Evolutionary conservation across 2,329 filamentous ascomycete species (phyloP).

Genomic region (Penicillium sp.): DNA sequence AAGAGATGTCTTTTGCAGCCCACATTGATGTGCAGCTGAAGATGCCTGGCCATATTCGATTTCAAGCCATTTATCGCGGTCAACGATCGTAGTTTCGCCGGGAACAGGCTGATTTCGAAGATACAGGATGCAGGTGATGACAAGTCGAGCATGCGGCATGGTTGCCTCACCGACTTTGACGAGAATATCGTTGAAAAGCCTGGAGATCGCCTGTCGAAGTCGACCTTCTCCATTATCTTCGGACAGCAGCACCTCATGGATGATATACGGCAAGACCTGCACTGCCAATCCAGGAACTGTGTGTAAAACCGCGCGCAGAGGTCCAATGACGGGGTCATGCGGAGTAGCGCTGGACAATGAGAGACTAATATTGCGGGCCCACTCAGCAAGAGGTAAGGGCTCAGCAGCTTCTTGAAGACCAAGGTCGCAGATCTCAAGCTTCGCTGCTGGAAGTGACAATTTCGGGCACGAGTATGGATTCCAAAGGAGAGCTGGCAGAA

Average conservation of each 20-base stretch:
- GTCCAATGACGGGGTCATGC: constrained; percentile 71
- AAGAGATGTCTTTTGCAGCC: constrained; percentile 85
- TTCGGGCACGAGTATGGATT: constrained; percentile 48
- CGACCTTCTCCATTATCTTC: constrained; percentile 68
- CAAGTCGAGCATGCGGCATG: constrained; percentile 70
- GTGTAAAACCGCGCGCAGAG: constrained; percentile 69
- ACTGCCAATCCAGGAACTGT: constrained; percentile 73
- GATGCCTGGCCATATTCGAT: constrained; percentile 76
- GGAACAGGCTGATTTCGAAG: constrained; percentile 80
- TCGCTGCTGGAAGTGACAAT: constrained; percentile 30
- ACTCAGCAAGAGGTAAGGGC: constrained; percentile 33
- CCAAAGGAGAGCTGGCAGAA: constrained; percentile 53
- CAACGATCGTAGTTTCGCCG: constrained; percentile 76
- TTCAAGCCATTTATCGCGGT: constrained; percentile 84
- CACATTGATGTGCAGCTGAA: constrained; percentile 74
- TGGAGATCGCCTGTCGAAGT: constrained; percentile 69
- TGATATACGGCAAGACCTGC: constrained; percentile 78
- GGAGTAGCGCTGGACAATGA: constrained; percentile 65
- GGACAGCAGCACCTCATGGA: constrained; percentile 78
- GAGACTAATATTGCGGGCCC: constrained; percentile 44
- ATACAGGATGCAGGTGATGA: constrained; percentile 83
- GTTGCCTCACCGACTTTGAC: constrained; percentile 48
- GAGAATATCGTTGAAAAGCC: constrained; percentile 70
- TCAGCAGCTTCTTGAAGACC: constrained; percentile 23
- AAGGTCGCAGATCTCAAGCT: constrained; percentile 26